Base-by-base conservation (phyloP, 768 basidiomycete species). In the Amanita molliuscula region DNA sequence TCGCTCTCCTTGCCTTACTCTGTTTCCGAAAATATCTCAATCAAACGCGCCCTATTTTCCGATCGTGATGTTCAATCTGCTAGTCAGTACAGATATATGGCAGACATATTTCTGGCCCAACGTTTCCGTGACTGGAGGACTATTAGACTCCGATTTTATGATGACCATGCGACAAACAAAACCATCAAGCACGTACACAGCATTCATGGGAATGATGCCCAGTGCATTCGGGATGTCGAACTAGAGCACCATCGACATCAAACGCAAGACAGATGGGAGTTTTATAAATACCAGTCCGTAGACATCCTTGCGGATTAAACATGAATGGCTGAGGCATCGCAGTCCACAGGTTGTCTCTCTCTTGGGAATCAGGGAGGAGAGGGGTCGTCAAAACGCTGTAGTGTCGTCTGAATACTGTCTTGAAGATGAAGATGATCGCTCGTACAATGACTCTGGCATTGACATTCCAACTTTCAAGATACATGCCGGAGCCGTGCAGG, bases 261-360 rank as follows among this genome's bases (percentile, higher is more conserved):
- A n/a, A 16, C 28, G 13, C 34, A 25, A 7, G 34, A 48, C 25
- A 36, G 15, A 16, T 49, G 48, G 48, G 40, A 20, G 21, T 49
- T 49, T 31, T 49, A 49, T 41, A 33, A 41, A 33, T 29, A 41
- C 37, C 23, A 49, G 48, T 49, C 8, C 11, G 48, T 41, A 11
- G 21, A 18, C n/a, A 16, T 16, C 26, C n/a, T 36, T 11, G 20
- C 18, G 25, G 26, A 9, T 47, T n/a, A 16, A 11, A 35, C 23
- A 1, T 25, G n/a, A 6, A 25, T 47, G 46, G 28, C 18, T 20
- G 18, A 37, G 5, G 36, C 9, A n/a, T 37, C n/a, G 8, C 26
- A 49, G 48, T 29, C 48, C 48, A 26, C 37, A 49, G 16, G 26
- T 49, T 5, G 16, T 49, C 15, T 41, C 48, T n/a, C 15, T 49